phyloP scores from a whole-genome alignment of 345 rosid species.

The Murraya koenigii region DNA sequence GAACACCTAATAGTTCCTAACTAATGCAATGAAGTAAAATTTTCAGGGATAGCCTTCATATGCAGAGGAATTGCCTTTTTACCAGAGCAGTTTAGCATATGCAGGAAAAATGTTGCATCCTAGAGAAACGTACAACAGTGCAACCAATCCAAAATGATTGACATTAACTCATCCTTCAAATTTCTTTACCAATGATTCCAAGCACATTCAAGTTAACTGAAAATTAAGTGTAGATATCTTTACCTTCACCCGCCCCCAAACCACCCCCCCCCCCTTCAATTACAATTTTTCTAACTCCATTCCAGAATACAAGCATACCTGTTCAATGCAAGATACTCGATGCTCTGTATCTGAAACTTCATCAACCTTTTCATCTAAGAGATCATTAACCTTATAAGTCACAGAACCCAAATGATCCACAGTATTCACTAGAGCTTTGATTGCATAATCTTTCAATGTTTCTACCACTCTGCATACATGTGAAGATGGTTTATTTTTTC shows the following conservation, averaged over 20 bases:
- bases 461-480: constrained; percentile 70
- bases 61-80: neutral
- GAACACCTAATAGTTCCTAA: neutral
- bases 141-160: neutral
- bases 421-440: constrained; percentile 89
- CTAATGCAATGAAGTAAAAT: neutral
- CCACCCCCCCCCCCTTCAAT: too few relatives aligned
- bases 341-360: constrained; percentile 75
- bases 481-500: constrained; percentile 6
- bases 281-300: neutral
- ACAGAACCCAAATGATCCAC: constrained; percentile 96
- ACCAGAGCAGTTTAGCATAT: neutral
- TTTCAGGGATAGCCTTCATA: neutral
- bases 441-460: constrained; percentile 86
- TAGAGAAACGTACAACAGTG: neutral
- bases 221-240: neutral
- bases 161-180: neutral
- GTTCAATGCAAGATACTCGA: constrained; percentile 79
- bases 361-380: constrained; percentile 81
- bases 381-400: constrained; percentile 81
- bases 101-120: neutral
- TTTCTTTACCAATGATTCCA: neutral
- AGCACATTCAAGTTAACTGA: neutral
- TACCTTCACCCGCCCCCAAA: too few relatives aligned
- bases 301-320: constrained; percentile 44